These are phyloP conservation scores for Tirmania nivea DNA, from an alignment of 495 filamentous ascomycete genomes.

Conservation along the genomic window DNA sequence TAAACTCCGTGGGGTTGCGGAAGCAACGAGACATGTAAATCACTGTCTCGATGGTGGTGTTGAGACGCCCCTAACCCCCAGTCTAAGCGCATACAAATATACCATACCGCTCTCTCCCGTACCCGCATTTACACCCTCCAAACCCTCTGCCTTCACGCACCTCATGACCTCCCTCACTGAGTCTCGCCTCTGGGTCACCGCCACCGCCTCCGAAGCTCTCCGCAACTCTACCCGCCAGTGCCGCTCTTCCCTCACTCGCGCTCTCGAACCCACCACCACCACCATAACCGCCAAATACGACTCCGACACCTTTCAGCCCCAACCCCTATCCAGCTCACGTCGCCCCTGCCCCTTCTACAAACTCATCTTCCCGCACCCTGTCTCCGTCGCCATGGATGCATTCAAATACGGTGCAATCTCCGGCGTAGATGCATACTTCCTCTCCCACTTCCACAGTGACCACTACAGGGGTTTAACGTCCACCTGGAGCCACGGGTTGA, in stretches of 20 bases:
- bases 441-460: conserved; percentile 95
- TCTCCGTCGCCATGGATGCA: conserved; percentile 60
- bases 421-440: conserved; percentile 83
- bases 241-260: conserved; percentile 42
- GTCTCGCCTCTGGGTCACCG: conserved; percentile 32
- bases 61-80: conserved; percentile 5
- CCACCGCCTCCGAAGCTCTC: conserved; percentile 63
- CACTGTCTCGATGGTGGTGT: conserved; percentile 65
- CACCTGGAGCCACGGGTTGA: conserved; percentile 80
- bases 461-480: conserved; percentile 83
- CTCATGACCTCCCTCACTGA: conserved; percentile 8
- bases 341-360: conserved; percentile 97
- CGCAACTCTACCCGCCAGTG: conserved; percentile 23
- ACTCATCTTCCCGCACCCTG: conserved; percentile 73
- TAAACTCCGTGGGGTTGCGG: conserved; percentile 10
- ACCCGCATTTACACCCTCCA: background rate
- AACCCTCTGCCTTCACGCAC: background rate
- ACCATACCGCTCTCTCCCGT: background rate
- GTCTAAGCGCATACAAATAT: background rate
- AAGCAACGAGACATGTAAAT: conserved; percentile 58
- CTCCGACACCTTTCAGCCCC: conserved; percentile 76
- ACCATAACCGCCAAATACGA: conserved; percentile 69
- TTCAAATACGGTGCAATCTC: conserved; percentile 88
- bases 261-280: conserved; percentile 75
- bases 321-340: conserved; percentile 57